Conservation (phyloP, 192 early-diverging fungal genomes). For the Coemansia aciculifera region DNA sequence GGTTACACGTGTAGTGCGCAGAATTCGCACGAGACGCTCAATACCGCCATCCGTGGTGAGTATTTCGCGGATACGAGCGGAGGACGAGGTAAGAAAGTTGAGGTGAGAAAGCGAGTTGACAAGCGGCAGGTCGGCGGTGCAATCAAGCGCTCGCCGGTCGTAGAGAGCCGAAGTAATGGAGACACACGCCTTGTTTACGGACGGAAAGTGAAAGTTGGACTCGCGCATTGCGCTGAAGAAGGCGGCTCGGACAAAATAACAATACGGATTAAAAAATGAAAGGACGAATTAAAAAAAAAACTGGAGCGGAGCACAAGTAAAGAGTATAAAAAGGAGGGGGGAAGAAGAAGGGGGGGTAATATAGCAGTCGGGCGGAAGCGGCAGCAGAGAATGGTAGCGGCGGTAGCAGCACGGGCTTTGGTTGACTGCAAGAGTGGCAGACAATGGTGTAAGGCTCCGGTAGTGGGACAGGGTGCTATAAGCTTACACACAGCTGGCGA, state of each 20-base stretch:
- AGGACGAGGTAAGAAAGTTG: conserved; percentile 79
- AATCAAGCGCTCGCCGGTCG: conserved; percentile 94
- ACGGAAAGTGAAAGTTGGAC: conserved; percentile 78
- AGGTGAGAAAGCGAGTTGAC: conserved; percentile 88
- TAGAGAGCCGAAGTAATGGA: conserved; percentile 79
- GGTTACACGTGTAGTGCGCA: conserved; percentile 66
- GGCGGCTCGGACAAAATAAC: background rate
- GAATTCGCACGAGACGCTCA: conserved; percentile 80
- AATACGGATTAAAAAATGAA: background rate
- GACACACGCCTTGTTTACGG: conserved; percentile 75
- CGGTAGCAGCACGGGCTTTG: background rate
- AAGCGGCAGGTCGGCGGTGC: conserved; percentile 82
- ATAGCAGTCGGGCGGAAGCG: background rate
- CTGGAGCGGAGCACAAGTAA: conserved; percentile 2
- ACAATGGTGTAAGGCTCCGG: no score
- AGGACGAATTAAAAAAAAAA: conserved; percentile 5
- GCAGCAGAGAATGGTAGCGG: conserved; percentile 9
- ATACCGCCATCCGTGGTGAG: conserved; percentile 87
- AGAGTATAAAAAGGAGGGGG: conserved; percentile 24
- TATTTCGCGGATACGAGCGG: conserved; percentile 76
- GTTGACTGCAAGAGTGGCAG: background rate
- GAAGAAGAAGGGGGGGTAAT: background rate
- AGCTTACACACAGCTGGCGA: no score
- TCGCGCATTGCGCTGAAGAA: conserved; percentile 64
- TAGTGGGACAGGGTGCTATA: no score